Conservation (phyloP, 2,329 filamentous ascomycete species). For the Pseudogymnoascus sp. region DNA sequence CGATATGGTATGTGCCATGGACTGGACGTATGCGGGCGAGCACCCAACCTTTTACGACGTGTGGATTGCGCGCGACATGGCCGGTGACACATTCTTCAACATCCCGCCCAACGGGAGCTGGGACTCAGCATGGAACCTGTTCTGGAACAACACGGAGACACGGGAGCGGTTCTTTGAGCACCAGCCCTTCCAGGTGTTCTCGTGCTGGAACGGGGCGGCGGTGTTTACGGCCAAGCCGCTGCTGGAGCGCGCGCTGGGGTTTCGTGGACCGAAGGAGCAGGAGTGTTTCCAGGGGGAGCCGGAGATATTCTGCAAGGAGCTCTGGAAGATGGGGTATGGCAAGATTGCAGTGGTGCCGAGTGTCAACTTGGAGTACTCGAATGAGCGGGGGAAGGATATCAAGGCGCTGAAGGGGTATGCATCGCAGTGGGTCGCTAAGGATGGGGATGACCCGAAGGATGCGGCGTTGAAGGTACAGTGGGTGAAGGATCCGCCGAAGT, state of each 20-base stretch:
- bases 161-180: slow-evolving; percentile 28
- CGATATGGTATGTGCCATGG: slow-evolving; percentile 50
- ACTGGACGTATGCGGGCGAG: slow-evolving; percentile 41
- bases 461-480: not conserved
- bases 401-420: slow-evolving; percentile 45
- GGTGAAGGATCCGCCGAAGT: slow-evolving; percentile 7
- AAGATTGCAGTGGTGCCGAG: slow-evolving; percentile 48
- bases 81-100: slow-evolving; percentile 47
- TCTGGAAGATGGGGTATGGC: slow-evolving; percentile 42
- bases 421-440: slow-evolving; percentile 29
- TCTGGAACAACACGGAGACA: slow-evolving; percentile 40
- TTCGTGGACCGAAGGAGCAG: slow-evolving; percentile 32
- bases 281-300: slow-evolving; percentile 50
- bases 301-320: slow-evolving; percentile 46
- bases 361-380: slow-evolving; percentile 46
- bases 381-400: slow-evolving; percentile 36
- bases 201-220: slow-evolving; percentile 52
- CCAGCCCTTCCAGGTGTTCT: slow-evolving; percentile 49
- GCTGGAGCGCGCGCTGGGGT: slow-evolving; percentile 35
- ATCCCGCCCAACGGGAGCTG: slow-evolving; percentile 42
- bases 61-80: slow-evolving; percentile 45
- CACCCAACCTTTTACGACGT: slow-evolving; percentile 48
- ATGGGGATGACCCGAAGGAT: slow-evolving; percentile 12
- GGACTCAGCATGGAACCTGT: slow-evolving; percentile 41
- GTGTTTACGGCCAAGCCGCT: slow-evolving; percentile 41